Evolutionary conservation across 2,329 filamentous ascomycete genomes (phyloP), one percentile per base, ranked within the genome.

Genomic region (Colletotrichum sp.): DNA sequence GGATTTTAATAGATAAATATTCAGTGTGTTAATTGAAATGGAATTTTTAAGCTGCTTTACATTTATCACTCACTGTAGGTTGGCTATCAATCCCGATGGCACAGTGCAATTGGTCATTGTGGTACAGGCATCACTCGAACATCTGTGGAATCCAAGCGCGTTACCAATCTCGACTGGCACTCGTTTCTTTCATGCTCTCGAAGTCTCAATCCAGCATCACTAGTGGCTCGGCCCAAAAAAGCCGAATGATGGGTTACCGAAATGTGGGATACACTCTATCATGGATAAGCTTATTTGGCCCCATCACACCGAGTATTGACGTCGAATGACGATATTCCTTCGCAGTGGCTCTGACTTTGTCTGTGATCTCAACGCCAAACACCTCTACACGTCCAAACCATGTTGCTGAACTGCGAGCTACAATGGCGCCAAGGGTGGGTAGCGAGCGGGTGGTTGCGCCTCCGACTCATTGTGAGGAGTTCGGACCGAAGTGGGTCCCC

Each of bases 401-500:
- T 12, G 38, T 47, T 47, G 18, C 38, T 47, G 9, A 21, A n/a
- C 9, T 47, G 18, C 6, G 18, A 2, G 43, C n/a, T 21, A 3
- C 7, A 51, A 51, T 21, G 6, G n/a, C n/a, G 43, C n/a, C 0
- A 4, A 0, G n/a, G 11, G 29, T 16, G 31, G 15, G 21, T 3
- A 3, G 16, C 24, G 21, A 16, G 16, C 24, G 21, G 9, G 21
- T 18, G 9, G 15, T 63, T 16, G 18, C 31, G 5, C 13, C 8
- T 15, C 15, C n/a, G 66, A 13, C 11, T 16, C n/a, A 4, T 11
- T 34, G 18, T 31, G 15, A 36, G 0, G 33, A 36, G 4, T 36
- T 72, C 70, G 66, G 70, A 38, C 66, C 70, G 70, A 67, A 34
- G 38, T 33, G 38, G 58, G 59, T 64, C 65, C 0, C 8, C n/a